Percentiles rank a stretch among this genome's conserved stretches.
Conservation (phyloP, 108 stramenopile genomes). For the Nannochloropsis salina region DNA sequence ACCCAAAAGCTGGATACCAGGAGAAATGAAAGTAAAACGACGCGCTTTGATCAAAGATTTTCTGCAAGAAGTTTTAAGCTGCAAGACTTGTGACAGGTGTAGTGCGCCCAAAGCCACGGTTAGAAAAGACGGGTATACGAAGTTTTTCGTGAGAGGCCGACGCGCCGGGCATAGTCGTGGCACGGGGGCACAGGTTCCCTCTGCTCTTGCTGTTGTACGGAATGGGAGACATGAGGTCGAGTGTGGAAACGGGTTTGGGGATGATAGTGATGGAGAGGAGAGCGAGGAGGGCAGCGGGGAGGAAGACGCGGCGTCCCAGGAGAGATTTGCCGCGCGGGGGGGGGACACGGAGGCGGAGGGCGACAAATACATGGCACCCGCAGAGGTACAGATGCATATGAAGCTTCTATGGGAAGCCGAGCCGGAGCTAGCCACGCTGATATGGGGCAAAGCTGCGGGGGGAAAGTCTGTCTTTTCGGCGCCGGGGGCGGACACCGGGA, state of each 20-base stretch:
- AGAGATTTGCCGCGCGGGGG: slow-evolving; percentile 30
- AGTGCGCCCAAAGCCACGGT: slow-evolving; percentile 72
- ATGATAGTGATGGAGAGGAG: slow-evolving; percentile 34
- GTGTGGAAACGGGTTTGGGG: slow-evolving; percentile 35
- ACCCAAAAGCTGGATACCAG: slow-evolving; percentile 25
- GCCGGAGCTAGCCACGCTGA: slow-evolving; percentile 56
- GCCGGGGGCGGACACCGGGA: slow-evolving; percentile 24
- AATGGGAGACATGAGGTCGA: slow-evolving; percentile 33
- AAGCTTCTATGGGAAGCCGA: slow-evolving; percentile 75
- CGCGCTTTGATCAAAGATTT: slow-evolving; percentile 67
- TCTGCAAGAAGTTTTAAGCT: slow-evolving; percentile 54
- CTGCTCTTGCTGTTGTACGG: not conserved
- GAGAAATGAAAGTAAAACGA: slow-evolving; percentile 55
- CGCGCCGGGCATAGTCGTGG: not conserved
- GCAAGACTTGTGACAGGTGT: slow-evolving; percentile 77
- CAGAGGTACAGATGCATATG: slow-evolving; percentile 85
- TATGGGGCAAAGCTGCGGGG: slow-evolving; percentile 63
- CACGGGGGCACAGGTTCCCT: not conserved
- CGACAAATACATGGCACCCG: slow-evolving; percentile 80
- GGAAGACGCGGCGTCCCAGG: not conserved
- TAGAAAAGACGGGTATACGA: slow-evolving; percentile 87
- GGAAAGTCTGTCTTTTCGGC: not conserved
- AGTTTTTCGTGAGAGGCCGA: slow-evolving; percentile 70
- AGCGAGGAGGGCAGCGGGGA: slow-evolving; percentile 46
- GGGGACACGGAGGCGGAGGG: slow-evolving; percentile 26